Evolutionary conservation across 352 stramenopile species (phyloP).

Genomic region (Pythium brassicae): DNA sequence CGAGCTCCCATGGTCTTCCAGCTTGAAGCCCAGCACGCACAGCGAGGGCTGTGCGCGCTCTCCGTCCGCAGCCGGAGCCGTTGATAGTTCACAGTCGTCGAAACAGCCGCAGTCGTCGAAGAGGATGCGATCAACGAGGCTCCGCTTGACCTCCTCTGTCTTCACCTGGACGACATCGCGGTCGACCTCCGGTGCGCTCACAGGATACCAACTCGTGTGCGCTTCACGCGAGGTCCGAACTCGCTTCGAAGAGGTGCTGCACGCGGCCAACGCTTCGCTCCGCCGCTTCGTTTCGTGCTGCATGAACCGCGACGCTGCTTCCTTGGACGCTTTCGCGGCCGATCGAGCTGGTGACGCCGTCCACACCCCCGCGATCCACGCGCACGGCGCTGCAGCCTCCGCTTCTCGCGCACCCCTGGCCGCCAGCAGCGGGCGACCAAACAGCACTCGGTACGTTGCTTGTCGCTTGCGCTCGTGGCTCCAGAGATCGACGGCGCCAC

Average conservation of each 20-base stretch:
- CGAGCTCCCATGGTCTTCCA: no score
- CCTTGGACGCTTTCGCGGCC: no score
- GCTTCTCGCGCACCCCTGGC: not conserved
- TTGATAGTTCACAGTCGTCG: not conserved
- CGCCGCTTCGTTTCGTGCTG: not conserved
- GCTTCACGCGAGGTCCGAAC: not conserved
- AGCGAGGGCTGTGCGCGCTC: no score
- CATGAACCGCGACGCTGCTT: no score
- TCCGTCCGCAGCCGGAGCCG: no score
- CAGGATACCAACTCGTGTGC: no score
- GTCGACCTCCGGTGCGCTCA: no score
- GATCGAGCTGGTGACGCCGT: not conserved
- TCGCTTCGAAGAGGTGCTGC: not conserved
- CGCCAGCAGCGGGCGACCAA: conserved; percentile 26
- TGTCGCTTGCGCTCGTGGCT: conserved; percentile 23
- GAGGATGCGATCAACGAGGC: conserved; percentile 2
- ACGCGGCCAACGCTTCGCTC: not conserved
- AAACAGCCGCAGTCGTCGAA: not conserved
- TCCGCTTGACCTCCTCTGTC: not conserved
- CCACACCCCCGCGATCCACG: not conserved
- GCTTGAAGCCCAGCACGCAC: no score
- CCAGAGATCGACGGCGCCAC: conserved; percentile 19
- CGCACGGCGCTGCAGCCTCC: not conserved
- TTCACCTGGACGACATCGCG: not conserved
- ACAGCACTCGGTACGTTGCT: conserved; percentile 46